Evolutionary conservation across 345 rosid genomes (phyloP).

Genomic region (sweet orange (Citrus sinensis)): DVS_A1.0 CM039167.1:7219001-7219500

Average conservation of each 20-base stretch:
- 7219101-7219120: neutral
- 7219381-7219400: neutral
- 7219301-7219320: slow-evolving; percentile 12
- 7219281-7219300: slow-evolving; percentile 3
- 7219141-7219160: slow-evolving; percentile 4
- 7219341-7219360: neutral
- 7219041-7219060: slow-evolving; percentile 17
- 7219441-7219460: neutral
- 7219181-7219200: slow-evolving; percentile 20
- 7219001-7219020: neutral
- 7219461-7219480: neutral
- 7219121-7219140: slow-evolving; percentile 10
- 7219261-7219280: slow-evolving; percentile 2
- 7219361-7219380: neutral
- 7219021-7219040: slow-evolving; percentile 13
- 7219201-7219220: slow-evolving; percentile 1
- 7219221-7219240: slow-evolving; percentile 26
- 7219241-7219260: slow-evolving; percentile 31
- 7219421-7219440: slow-evolving; percentile 11
- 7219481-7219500: neutral
- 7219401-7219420: neutral
- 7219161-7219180: slow-evolving; percentile 5
- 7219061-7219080: slow-evolving; percentile 19
- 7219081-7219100: slow-evolving; percentile 11
- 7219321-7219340: neutral